phyloP scores from a whole-genome alignment of 1,139 yeast species.

The Sugiyamaella xylanicola region DNA sequence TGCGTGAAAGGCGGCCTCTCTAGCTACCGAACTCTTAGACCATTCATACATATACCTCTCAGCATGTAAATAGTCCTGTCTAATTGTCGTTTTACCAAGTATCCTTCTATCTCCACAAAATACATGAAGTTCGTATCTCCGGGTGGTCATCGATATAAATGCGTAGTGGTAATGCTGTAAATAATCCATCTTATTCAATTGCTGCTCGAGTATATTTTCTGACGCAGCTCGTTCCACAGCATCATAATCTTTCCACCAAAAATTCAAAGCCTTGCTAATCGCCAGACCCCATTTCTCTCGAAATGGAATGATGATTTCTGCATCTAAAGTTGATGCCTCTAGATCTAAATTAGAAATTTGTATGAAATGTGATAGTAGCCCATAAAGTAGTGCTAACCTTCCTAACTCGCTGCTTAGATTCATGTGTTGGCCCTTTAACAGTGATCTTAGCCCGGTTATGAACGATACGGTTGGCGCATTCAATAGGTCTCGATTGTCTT shows the following conservation, averaged over 20 bases:
- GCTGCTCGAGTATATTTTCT: constrained; percentile 6
- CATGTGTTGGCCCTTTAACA: constrained; percentile 15
- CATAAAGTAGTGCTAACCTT: constrained; percentile 26
- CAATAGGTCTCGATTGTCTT: constrained; percentile 11
- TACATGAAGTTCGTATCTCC: constrained; percentile 74
- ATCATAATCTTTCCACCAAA: constrained; percentile 22
- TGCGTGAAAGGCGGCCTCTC: constrained; percentile 36
- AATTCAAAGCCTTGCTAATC: constrained; percentile 19
- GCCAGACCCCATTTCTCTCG: constrained; percentile 21
- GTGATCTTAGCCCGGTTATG: constrained; percentile 9
- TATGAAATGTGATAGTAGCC: constrained; percentile 25
- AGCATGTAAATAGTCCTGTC: constrained; percentile 56
- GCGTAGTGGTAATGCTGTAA: constrained; percentile 55
- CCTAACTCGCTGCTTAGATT: constrained; percentile 25
- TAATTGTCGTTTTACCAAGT: constrained; percentile 71
- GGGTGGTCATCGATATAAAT: constrained; percentile 66
- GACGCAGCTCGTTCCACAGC: not conserved
- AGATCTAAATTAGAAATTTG: constrained; percentile 25
- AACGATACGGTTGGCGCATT: constrained; percentile 12
- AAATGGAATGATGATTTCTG: constrained; percentile 19
- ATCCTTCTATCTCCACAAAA: constrained; percentile 79
- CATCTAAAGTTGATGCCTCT: constrained; percentile 23
- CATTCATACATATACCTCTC: constrained; percentile 28
- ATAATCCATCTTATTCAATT: constrained; percentile 26
- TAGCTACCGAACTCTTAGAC: constrained; percentile 35